A percentile compares a stretch with the other conserved stretches of the same genome.
Evolutionary conservation across 2,329 filamentous ascomycete species (phyloP).

Genomic region (Orbilia blumenaviensis): DNA sequence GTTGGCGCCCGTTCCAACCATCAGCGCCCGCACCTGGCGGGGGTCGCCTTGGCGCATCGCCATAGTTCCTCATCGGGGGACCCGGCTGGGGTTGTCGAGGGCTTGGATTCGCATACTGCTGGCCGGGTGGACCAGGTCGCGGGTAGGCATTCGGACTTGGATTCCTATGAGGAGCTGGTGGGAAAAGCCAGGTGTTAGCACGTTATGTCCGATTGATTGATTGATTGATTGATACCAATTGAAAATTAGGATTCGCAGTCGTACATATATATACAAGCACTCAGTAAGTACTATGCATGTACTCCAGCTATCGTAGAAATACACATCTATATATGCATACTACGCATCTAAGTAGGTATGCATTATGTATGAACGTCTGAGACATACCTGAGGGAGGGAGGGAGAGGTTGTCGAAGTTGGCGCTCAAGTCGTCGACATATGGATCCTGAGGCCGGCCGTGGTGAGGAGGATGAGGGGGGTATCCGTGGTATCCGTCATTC

Average conservation of each 20-base stretch:
- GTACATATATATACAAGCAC: too few relatives aligned
- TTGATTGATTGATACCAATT: too few relatives aligned
- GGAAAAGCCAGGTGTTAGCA: constrained; percentile 23
- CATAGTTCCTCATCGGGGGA: constrained; percentile 20
- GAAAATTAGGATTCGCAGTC: neutral
- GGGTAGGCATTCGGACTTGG: constrained; percentile 6
- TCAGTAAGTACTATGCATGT: too few relatives aligned
- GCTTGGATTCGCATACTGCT: constrained; percentile 1
- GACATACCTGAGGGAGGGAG: constrained; percentile 47
- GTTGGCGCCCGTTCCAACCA: constrained; percentile 31
- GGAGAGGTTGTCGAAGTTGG: constrained; percentile 35
- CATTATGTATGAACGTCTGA: too few relatives aligned
- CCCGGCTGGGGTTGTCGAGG: constrained; percentile 13
- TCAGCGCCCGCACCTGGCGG: constrained; percentile 40
- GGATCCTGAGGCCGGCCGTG: constrained; percentile 1
- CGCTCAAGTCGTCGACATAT: constrained; percentile 28
- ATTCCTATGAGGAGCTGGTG: constrained; percentile 22
- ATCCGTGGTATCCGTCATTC: constrained; percentile 24
- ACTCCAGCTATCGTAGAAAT: too few relatives aligned
- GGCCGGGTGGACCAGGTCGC: constrained; percentile 6
- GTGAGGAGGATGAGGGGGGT: constrained; percentile 32
- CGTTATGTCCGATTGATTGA: too few relatives aligned
- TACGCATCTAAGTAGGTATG: too few relatives aligned
- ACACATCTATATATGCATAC: too few relatives aligned
- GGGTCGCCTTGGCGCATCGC: constrained; percentile 30